Base-by-base conservation (phyloP, 2,329 filamentous ascomycete genomes). In the Microcyclosporella mali region DNA sequence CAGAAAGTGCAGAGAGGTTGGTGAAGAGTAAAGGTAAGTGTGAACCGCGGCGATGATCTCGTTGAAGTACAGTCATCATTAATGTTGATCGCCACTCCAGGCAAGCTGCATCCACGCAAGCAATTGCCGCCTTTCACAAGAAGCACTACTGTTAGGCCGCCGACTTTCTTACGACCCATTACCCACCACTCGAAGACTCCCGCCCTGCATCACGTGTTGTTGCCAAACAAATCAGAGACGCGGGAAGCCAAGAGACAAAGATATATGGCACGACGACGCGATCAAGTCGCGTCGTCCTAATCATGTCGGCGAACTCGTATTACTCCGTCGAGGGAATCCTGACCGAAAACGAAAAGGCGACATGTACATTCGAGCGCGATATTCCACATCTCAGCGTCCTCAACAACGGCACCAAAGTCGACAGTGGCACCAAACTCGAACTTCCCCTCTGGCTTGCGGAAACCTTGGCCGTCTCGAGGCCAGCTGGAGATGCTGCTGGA, bases 391-490 rank as follows among this genome's bases (percentile, higher is more conserved):
- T 97, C 34, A 89, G 89, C 54, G 88, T 94, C 64, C 76, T 98
- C 46, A 90, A 87, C 59, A 77, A 85, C 17, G 77, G 74, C 34
- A 74, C 74, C 52, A 74, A 77, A 57, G 82, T 97, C 57, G 92
- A 90, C 64, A 69, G 82, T 41, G 85, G 86, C 47, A 90, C 88
- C 1, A 81, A 82, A 33, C 74, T 97, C 35, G 78, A 84, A 49
- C 80, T 97, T 1, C 92, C 92, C 2, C 75, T 97, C 53, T 98
- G 92, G 92, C 81, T 98, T 10, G 88, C 85, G 54, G 87, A 95
- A 66, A 90, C 95, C 78, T 84, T 98, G 40, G 86, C 87, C 21
- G 77, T 94, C 6, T 60, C 69, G 28, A 65, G 69, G 18, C 66
- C 68, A 15, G 56, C 69, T 32, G 69, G 68, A 9, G 46, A 51